Evolutionary conservation across 1,139 yeast species (phyloP).

Genomic region (Candida freyschussii): DNA sequence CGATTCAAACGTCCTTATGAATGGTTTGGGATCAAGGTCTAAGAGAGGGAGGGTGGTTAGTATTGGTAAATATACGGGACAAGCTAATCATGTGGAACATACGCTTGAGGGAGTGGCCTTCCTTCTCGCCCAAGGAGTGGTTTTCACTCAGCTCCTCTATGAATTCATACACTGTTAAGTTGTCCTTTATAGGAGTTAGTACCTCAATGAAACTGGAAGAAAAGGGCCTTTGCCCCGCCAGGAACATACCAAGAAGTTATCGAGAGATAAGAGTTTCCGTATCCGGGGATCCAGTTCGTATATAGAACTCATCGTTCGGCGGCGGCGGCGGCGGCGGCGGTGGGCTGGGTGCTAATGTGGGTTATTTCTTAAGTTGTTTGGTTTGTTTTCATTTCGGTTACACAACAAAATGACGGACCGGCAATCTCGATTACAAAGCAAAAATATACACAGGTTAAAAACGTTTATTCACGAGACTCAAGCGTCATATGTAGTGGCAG

Average conservation of each 20-base stretch:
- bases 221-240: not conserved
- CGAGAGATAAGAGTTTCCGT: slow-evolving; percentile 58
- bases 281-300: slow-evolving; percentile 70
- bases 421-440: too few species aligned
- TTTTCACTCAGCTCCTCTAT: slow-evolving; percentile 78
- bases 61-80: not conserved
- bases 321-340: too few species aligned
- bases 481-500: slow-evolving; percentile 93
- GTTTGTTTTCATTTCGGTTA: too few species aligned
- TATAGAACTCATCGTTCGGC: slow-evolving; percentile 34
- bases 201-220: not conserved
- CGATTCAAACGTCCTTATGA: slow-evolving; percentile 87
- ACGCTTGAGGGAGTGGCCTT: slow-evolving; percentile 47
- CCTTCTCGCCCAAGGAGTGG: slow-evolving; percentile 50
- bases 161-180: slow-evolving; percentile 70
- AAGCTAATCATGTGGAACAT: slow-evolving; percentile 1
- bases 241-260: slow-evolving; percentile 54
- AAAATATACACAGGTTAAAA: too few species aligned
- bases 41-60: slow-evolving; percentile 1
- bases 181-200: slow-evolving; percentile 35
- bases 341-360: too few species aligned
- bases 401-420: too few species aligned
- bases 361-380: too few species aligned
- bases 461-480: slow-evolving; percentile 32
- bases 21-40: slow-evolving; percentile 84